Percentiles rank a stretch among this genome's conserved stretches.
Evolutionary conservation across 192 early-diverging fungal genomes (phyloP).

Genomic region (Rhizophagus clarus): DNA sequence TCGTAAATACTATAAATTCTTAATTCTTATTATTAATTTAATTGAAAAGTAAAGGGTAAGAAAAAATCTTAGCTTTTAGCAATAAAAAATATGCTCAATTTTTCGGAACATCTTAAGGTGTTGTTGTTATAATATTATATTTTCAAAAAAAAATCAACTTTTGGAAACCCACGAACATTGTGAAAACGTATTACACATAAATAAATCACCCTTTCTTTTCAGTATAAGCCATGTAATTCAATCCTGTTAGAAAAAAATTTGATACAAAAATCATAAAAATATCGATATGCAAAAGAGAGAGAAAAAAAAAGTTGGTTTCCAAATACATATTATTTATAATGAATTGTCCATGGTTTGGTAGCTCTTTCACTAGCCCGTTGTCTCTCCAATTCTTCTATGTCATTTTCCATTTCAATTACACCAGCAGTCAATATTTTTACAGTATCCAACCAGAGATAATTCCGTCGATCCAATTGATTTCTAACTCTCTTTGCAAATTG

Average conservation of each 20-base stretch:
- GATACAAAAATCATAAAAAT: slow-evolving; percentile 1
- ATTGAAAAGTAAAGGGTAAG: neutral
- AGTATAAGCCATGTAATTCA: neutral
- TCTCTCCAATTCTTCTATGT: slow-evolving; percentile 31
- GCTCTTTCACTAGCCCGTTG: slow-evolving; percentile 20
- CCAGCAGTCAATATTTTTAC: slow-evolving; percentile 24
- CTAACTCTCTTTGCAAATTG: slow-evolving; percentile 28
- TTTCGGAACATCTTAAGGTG: too few species aligned
- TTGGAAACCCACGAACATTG: neutral
- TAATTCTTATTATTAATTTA: neutral
- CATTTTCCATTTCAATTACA: slow-evolving; percentile 32
- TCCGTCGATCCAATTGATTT: slow-evolving; percentile 28
- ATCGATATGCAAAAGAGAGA: neutral
- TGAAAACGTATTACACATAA: neutral
- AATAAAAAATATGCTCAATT: neutral
- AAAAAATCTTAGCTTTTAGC: neutral
- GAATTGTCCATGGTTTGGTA: slow-evolving; percentile 28
- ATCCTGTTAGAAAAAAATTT: neutral
- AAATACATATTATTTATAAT: slow-evolving; percentile 26
- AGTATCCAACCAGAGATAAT: slow-evolving; percentile 33
- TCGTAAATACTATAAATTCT: neutral
- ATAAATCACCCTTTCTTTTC: neutral
- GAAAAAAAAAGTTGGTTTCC: neutral
- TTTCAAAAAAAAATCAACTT: too few species aligned
- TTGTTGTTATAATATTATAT: too few species aligned